Evolutionary conservation across 352 stramenopile genomes (phyloP), one percentile per base, ranked within the genome.

Genomic region (Phytophthora pisi): DNA sequence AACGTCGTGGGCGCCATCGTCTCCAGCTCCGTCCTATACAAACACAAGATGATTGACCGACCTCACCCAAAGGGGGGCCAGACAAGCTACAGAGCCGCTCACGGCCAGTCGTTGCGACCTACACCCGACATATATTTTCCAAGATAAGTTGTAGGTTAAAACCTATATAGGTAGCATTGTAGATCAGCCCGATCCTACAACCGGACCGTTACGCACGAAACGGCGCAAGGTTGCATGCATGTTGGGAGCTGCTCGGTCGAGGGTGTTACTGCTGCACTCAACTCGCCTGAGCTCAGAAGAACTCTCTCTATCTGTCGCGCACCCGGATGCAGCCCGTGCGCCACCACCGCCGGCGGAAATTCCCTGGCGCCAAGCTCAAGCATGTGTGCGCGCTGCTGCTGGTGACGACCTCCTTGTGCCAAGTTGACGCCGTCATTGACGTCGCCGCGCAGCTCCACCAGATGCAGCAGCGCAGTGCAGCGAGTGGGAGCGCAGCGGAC

Each of bases 1-100:
- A 91, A 92, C 80, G 85, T 86, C 43, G 72, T 59, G 42, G 79
- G 82, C 31, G 80, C 73, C 83, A 92, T 93, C 30, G 10, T 16
- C 18, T 26, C 24, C 24, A 4, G 24, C 24, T 26, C 24, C 24
- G 24, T 36, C 28, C 34, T 45, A 51, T 53, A 54, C 45, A 63
- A 63, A 58, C 40, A 47, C 30, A 42, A 64, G 59, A 65, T 68
- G 57, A 60, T 15, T 52, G 45, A 40, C 13, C 2, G 5, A 9
- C 26, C 18, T 10, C 10, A 16, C 23, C 28, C 28, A 31, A 15
- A 11, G 8, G 5, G 24, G n/a, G 16, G 16, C 15, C 5, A n/a
- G 5, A 23, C 7, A 30, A 26, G 3, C 43, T 50, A 26, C 11
- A 13, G 31, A 45, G 36, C 46, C 18, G 7, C 11, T 60, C 59